phyloP scores from a whole-genome alignment of 164 flowering plant species.

The Stephania cephalantha region DNA sequence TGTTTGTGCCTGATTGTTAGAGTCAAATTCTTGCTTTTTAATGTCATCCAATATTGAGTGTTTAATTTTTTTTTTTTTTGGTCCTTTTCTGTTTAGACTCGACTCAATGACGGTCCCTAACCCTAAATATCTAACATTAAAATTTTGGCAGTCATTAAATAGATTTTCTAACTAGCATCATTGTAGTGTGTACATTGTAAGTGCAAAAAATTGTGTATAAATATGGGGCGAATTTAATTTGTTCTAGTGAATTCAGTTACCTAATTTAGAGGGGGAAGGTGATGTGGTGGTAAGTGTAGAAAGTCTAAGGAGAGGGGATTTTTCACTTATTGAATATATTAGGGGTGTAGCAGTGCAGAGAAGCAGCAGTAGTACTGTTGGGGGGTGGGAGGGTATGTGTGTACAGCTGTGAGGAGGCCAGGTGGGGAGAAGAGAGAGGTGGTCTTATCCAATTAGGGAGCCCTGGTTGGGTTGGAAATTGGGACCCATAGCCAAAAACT shows the following conservation, averaged over 20 bases:
- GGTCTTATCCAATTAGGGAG: neutral
- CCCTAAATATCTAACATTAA: no score
- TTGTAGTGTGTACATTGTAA: no score
- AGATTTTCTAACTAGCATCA: no score
- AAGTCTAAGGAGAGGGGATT: neutral
- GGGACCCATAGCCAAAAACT: constrained; percentile 10
- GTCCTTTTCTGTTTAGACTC: no score
- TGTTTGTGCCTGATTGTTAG: no score
- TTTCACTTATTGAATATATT: neutral
- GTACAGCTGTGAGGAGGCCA: constrained; percentile 5
- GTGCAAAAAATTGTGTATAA: no score
- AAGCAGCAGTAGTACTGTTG: neutral
- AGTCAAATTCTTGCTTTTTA: no score
- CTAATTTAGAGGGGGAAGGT: neutral
- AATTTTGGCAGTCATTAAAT: no score
- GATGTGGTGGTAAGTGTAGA: neutral
- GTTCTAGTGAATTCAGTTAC: neutral
- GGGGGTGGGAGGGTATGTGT: neutral
- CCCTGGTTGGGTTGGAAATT: constrained; percentile 4
- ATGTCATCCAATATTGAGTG: no score
- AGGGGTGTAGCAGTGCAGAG: neutral
- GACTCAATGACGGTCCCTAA: no score
- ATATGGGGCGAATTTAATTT: no score
- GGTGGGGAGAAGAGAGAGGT: neutral
- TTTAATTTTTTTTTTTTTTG: no score